Evolutionary conservation across 495 filamentous ascomycete species (phyloP).

Genomic region (Neurospora sp.): DNA sequence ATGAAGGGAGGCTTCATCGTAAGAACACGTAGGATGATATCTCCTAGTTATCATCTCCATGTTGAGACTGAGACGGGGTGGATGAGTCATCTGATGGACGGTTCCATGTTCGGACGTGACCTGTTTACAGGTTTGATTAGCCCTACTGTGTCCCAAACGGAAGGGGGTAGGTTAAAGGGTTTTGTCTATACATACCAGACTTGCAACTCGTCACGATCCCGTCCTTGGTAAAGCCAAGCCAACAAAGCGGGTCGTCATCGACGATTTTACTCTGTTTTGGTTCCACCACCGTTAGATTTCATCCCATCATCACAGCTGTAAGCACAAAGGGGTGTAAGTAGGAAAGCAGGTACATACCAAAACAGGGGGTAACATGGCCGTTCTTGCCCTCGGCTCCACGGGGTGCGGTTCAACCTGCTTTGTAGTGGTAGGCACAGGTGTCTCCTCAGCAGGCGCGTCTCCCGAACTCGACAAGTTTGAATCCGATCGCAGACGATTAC

Average conservation of each 20-base stretch:
- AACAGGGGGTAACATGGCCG: slow-evolving; percentile 85
- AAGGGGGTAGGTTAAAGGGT: neutral
- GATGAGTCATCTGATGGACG: slow-evolving; percentile 44
- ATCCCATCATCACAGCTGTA: neutral
- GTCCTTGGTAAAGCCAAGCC: slow-evolving; percentile 85
- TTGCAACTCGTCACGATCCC: slow-evolving; percentile 86
- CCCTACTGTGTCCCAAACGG: neutral
- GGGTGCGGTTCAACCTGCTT: slow-evolving; percentile 52
- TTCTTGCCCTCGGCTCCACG: slow-evolving; percentile 68
- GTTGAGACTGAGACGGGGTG: neutral
- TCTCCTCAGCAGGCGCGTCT: slow-evolving; percentile 31
- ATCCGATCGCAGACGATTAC: slow-evolving; percentile 53
- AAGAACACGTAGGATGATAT: neutral
- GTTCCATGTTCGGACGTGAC: slow-evolving; percentile 82
- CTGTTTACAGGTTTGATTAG: slow-evolving; percentile 30
- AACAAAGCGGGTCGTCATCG: slow-evolving; percentile 77
- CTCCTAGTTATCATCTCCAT: neutral
- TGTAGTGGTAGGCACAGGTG: neutral
- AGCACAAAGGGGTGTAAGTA: neutral
- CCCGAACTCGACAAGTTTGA: slow-evolving; percentile 40
- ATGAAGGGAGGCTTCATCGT: too few relatives aligned
- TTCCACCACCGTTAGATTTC: neutral
- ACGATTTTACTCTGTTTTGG: slow-evolving; percentile 61
- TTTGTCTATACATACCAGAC: slow-evolving; percentile 48
- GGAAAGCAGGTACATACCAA: slow-evolving; percentile 45